These are phyloP conservation scores for Platanus orientalis DNA, from an alignment of 164 flowering plant genomes.

Conservation along the genomic window DNA sequence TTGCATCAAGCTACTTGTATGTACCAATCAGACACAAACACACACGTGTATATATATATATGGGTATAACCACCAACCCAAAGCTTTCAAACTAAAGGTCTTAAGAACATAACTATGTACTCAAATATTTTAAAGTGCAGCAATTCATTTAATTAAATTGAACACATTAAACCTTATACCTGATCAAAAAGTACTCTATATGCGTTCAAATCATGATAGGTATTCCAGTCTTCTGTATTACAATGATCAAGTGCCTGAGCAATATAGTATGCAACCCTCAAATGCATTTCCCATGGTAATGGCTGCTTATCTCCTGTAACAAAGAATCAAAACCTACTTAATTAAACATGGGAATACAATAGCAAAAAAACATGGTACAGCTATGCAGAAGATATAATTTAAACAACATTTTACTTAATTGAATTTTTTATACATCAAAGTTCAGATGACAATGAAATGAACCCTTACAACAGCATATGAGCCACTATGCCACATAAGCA, in stretches of 20 bases:
- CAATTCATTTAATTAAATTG: no score
- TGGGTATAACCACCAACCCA: neutral
- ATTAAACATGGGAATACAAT: neutral
- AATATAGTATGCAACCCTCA: conserved; percentile 70
- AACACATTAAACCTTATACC: conserved; percentile 41
- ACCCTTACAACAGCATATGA: no score
- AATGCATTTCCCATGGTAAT: conserved; percentile 92
- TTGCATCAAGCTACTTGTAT: no score
- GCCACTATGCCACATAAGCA: no score
- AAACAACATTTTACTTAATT: neutral
- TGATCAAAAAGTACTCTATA: conserved; percentile 90
- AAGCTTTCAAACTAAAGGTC: no score
- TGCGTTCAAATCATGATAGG: conserved; percentile 93
- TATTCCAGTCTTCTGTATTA: conserved; percentile 48
- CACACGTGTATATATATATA: no score
- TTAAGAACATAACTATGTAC: no score
- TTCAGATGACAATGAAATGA: neutral
- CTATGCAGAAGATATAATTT: neutral
- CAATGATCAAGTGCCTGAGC: conserved; percentile 88
- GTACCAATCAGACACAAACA: no score
- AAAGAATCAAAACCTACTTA: neutral
- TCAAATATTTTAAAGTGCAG: no score
- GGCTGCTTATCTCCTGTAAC: conserved; percentile 84
- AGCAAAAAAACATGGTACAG: neutral
- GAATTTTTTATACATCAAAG: neutral